Evolutionary conservation across 352 stramenopile genomes (phyloP), one percentile per base, ranked within the genome.

Genomic region (Phytophthora cactorum): DNA sequence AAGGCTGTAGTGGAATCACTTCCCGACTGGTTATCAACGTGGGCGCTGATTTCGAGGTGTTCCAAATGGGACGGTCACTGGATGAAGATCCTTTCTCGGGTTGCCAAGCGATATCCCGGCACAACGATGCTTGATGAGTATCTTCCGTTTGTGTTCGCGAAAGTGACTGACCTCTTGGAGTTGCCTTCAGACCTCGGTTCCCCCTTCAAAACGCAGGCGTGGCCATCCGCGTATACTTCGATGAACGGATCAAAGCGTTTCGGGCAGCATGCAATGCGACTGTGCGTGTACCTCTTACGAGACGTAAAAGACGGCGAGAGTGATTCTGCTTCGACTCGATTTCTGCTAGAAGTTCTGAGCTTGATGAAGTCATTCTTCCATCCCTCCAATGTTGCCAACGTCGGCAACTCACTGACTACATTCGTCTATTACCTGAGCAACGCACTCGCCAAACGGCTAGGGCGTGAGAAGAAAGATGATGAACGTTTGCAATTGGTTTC

Each of bases 361-460:
- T 68, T 84, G 25, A 61, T 91, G 41, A 88, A 82, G 59, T 80
- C 80, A 7, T 93, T 89, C 59, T 91, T 91, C 38, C 85, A 93
- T 54, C 85, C 85, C 29, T 90, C 85, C 15, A 93, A 91, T 38
- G 81, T 86, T 10, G 72, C 81, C 15, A 88, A 88, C 39, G 72
- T 80, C 11, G 83, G 78, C 14, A 84, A 83, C 31, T 73, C 70
- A 8, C 69, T 93, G 15, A 77, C 75, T 25, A 82, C 81, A 27
- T 79, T 78, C 4, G 60, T 89, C 3, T 89, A 88, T 39, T 90
- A 79, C 51, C 70, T 92, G 10, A 88, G 66, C 44, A 79, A 66
- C 7, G 63, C 78, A 25, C 73, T 92, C 39, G 70, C 67, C 4
- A 81, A 70, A n/a, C 78, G 85, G 5, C 57, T 90, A 27, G 83